Evolutionary conservation across 2,329 filamentous ascomycete species (phyloP), one percentile per base, ranked within the genome.

Genomic region (Fusarium guadeloupense): DNA sequence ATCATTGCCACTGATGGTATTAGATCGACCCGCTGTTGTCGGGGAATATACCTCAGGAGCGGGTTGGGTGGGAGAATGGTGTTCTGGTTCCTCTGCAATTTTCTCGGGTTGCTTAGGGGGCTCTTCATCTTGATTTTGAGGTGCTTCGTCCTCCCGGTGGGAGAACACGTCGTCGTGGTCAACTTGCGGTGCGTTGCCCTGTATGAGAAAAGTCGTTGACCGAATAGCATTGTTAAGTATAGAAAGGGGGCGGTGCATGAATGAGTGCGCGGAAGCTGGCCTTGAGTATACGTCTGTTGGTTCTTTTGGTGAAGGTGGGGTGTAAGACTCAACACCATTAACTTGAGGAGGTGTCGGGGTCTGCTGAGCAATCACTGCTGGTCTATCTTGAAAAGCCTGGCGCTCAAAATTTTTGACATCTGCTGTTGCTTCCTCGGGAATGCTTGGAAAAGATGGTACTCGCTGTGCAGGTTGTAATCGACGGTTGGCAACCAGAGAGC

Each of bases 401-500:
- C 45, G 34, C 17, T 66, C 63, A 25, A 64, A 62, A 20, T 54
- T 51, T 25, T 45, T 51, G 14, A 55, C 45, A 45, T 63, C 55
- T 4, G 51, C 20, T 23, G 58, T 48, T 31, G 44, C 58, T 34
- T 68, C 57, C 31, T 62, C 54, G 16, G 48, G 53, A 12, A 59
- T 59, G 23, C 41, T 63, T 19, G 54, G 50, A 17, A 59, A 54
- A 16, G 57, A 56, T 25, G 58, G 35, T 14, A 55, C 49, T 20
- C 48, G 54, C 13, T 54, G 62, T 13, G 59, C 47, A 20, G 52
- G 34, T 37, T 38, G 47, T 23, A 53, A 41, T 28, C 46, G 54
- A 13, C 54, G 65, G 28, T 49, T 62, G 9, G 62, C 54, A 19
- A 69, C 55, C 20, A 68, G 44, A 23, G 57, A 61, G 25, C 68